Conservation (phyloP, 495 filamentous ascomycete species). For the Penicillium diatomitis region DNA sequence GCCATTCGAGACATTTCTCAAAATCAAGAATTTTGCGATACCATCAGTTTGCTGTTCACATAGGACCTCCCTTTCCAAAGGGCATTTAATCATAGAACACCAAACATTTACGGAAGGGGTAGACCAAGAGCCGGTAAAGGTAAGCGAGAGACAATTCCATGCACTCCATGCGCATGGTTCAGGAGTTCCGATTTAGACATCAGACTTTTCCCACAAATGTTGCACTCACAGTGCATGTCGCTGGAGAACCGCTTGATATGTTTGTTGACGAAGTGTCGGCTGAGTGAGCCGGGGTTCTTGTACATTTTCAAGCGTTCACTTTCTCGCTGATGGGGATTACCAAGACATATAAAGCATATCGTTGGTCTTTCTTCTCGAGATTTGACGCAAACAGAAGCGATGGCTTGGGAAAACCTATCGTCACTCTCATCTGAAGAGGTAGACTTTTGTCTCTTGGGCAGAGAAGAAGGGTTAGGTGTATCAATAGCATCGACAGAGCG, state of each 20-base stretch:
- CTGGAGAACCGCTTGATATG: constrained; percentile 17
- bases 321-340: constrained; percentile 6
- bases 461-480: not conserved
- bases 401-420: constrained; percentile 9
- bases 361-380: constrained; percentile 9
- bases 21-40: no score
- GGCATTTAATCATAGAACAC: no score
- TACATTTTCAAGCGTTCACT: constrained; percentile 7
- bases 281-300: constrained; percentile 14
- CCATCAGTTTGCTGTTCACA: no score
- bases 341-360: constrained; percentile 18
- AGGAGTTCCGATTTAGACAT: constrained; percentile 10
- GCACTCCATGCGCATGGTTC: constrained; percentile 16
- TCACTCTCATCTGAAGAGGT: constrained; percentile 4
- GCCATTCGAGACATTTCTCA: no score
- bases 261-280: constrained; percentile 17
- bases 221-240: constrained; percentile 15
- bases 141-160: constrained; percentile 13
- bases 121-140: constrained; percentile 10
- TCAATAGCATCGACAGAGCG: constrained; percentile 5
- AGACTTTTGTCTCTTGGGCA: constrained; percentile 9
- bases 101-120: constrained; percentile 1
- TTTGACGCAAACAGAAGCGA: constrained; percentile 16
- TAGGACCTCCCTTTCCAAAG: no score
- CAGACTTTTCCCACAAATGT: constrained; percentile 13